phyloP scores from a whole-genome alignment of 371 early-diverging fungal genomes.

The Mucor piriformis region DNA sequence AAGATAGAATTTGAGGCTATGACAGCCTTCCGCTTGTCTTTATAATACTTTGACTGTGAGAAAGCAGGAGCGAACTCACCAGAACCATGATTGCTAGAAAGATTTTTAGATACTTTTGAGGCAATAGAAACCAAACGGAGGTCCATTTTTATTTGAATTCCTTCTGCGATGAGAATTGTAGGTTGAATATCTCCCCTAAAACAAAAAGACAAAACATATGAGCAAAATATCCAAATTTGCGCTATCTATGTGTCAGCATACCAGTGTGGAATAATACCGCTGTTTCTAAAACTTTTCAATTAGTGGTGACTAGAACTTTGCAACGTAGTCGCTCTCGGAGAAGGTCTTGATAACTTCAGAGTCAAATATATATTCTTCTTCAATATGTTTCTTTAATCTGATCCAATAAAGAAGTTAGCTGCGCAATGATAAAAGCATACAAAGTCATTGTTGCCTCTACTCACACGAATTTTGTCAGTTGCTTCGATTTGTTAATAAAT shows the following conservation, averaged over 20 bases:
- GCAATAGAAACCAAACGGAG: conserved; percentile 6
- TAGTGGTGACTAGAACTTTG: conserved; percentile 10
- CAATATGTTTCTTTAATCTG: conserved; percentile 15
- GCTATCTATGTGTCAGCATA: conserved; percentile 5
- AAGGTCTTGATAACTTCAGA: conserved; percentile 5
- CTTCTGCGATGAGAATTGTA: conserved; percentile 1
- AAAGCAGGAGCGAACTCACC: conserved; percentile 2
- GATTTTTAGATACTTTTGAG: background rate
- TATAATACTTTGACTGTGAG: conserved; percentile 4
- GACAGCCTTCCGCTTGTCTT: conserved; percentile 7
- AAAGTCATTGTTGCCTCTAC: conserved; percentile 11
- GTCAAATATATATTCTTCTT: conserved; percentile 12
- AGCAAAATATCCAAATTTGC: conserved; percentile 5
- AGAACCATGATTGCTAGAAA: background rate
- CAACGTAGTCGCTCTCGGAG: conserved; percentile 5
- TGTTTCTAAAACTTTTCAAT: conserved; percentile 14
- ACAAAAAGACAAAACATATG: conserved; percentile 7
- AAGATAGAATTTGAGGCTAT: background rate
- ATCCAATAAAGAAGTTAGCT: conserved; percentile 13
- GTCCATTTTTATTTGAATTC: conserved; percentile 12
- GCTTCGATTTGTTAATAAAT: conserved; percentile 12
- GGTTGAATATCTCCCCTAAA: conserved; percentile 8
- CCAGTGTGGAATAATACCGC: conserved; percentile 11
- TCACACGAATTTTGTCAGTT: conserved; percentile 13
- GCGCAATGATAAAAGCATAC: conserved; percentile 4